Percentiles rank a stretch among this genome's conserved stretches.
Evolutionary conservation across 169 alveolate species (phyloP).

Genomic region (Plasmodium chabaudi): DNA sequence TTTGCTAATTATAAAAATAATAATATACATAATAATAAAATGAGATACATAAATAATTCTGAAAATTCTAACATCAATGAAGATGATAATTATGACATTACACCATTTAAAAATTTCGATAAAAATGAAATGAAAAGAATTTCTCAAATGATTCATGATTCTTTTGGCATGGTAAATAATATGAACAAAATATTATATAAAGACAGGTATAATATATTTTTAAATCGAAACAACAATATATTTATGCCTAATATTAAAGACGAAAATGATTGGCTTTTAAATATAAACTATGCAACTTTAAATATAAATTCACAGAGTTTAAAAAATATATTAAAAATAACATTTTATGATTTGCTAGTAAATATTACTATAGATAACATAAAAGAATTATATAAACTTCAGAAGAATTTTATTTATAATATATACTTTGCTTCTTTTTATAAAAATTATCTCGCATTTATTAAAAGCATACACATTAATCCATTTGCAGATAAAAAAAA

Average conservation of each 20-base stretch:
- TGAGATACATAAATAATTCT: neutral
- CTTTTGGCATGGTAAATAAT: constrained; percentile 23
- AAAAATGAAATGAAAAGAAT: neutral
- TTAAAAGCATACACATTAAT: constrained; percentile 20
- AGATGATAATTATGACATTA: neutral
- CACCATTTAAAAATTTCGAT: neutral
- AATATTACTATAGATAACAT: constrained; percentile 53
- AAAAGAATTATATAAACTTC: constrained; percentile 41
- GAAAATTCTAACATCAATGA: neutral
- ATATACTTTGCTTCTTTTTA: constrained; percentile 45
- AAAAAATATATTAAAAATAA: constrained; percentile 27
- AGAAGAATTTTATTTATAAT: constrained; percentile 39
- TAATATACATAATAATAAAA: neutral
- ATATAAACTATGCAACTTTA: constrained; percentile 27
- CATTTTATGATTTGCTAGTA: constrained; percentile 25
- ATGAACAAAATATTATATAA: constrained; percentile 16
- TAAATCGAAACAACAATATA: constrained; percentile 52
- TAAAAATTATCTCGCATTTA: constrained; percentile 34
- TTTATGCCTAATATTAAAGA: constrained; percentile 70
- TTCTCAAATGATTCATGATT: neutral
- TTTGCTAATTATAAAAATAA: neutral
- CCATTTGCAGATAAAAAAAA: constrained; percentile 30
- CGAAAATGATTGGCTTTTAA: constrained; percentile 46
- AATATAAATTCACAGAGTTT: constrained; percentile 1
- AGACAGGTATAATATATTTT: constrained; percentile 57